phyloP scores from a whole-genome alignment of 805 yeast species.

The Lipomyces yamanashiensis region DNA sequence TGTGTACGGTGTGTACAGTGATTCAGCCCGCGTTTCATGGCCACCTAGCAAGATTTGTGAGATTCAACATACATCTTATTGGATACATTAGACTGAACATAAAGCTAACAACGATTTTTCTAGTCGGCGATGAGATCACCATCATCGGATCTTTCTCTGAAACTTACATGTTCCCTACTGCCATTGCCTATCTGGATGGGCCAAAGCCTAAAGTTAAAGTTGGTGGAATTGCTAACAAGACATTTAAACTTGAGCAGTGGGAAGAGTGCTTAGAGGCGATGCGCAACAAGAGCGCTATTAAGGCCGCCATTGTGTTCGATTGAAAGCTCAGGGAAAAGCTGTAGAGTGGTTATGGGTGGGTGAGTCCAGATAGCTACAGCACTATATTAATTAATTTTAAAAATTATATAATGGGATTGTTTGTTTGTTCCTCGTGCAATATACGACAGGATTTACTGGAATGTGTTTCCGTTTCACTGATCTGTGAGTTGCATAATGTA shows the following conservation, averaged over 20 bases:
- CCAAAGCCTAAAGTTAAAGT: conserved; percentile 34
- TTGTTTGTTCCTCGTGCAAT: too few relatives aligned
- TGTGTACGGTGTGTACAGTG: conserved; percentile 34
- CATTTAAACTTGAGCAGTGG: conserved; percentile 35
- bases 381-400: not conserved
- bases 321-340: not conserved
- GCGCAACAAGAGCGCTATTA: conserved; percentile 33
- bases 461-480: too few relatives aligned
- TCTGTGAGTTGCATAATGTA: too few relatives aligned
- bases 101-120: not conserved
- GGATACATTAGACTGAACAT: not conserved
- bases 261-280: conserved; percentile 34
- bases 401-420: too few relatives aligned
- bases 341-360: not conserved
- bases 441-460: too few relatives aligned
- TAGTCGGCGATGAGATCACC: conserved; percentile 36
- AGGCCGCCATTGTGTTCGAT: conserved; percentile 35
- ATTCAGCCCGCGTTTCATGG: conserved; percentile 34
- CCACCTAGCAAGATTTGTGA: conserved; percentile 32
- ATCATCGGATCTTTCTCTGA: conserved; percentile 35
- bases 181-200: conserved; percentile 34
- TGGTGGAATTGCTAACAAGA: conserved; percentile 33
- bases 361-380: not conserved
- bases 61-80: not conserved
- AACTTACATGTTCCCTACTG: conserved; percentile 34